phyloP scores from a whole-genome alignment of 2,329 filamentous ascomycete species.

The Cladosporium sp. region DNA sequence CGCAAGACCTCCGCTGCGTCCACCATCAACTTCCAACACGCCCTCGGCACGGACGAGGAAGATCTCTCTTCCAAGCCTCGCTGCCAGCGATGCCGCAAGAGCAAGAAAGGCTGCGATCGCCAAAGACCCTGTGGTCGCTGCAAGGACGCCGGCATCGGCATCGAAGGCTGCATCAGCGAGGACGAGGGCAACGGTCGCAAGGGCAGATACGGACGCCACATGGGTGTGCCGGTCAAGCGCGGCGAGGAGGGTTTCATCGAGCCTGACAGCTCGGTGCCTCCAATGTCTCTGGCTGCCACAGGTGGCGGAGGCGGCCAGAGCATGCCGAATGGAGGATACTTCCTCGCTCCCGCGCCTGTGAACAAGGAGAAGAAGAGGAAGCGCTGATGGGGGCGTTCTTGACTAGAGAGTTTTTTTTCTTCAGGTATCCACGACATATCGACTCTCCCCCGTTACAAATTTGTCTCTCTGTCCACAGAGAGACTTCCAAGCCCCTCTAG shows the following conservation, averaged over 20 bases:
- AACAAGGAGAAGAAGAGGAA: slow-evolving; percentile 72
- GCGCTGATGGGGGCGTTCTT: slow-evolving; percentile 27
- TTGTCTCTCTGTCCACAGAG: background rate
- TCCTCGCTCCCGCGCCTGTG: slow-evolving; percentile 37
- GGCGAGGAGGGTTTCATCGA: slow-evolving; percentile 28
- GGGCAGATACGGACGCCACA: slow-evolving; percentile 77
- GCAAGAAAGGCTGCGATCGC: slow-evolving; percentile 97
- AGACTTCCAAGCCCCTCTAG: background rate
- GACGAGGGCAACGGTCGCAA: slow-evolving; percentile 97
- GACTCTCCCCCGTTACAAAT: background rate
- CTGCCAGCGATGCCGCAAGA: slow-evolving; percentile 97
- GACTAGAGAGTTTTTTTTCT: background rate
- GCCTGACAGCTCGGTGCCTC: slow-evolving; percentile 21
- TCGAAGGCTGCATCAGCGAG: slow-evolving; percentile 94
- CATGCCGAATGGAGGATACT: slow-evolving; percentile 35
- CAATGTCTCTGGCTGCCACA: slow-evolving; percentile 26
- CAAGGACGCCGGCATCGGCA: slow-evolving; percentile 89
- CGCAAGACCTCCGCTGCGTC: slow-evolving; percentile 71
- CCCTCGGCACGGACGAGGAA: slow-evolving; percentile 70
- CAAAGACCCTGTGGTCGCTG: slow-evolving; percentile 93
- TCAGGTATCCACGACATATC: background rate
- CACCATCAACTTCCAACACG: slow-evolving; percentile 60
- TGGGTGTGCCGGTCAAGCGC: slow-evolving; percentile 68
- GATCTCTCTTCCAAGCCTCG: slow-evolving; percentile 93
- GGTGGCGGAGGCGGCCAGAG: slow-evolving; percentile 19